Percentiles rank a stretch among this genome's conserved stretches.
These are phyloP conservation scores for Polyporus arcularius DNA, from an alignment of 768 basidiomycete genomes.

Conservation along the genomic window DNA sequence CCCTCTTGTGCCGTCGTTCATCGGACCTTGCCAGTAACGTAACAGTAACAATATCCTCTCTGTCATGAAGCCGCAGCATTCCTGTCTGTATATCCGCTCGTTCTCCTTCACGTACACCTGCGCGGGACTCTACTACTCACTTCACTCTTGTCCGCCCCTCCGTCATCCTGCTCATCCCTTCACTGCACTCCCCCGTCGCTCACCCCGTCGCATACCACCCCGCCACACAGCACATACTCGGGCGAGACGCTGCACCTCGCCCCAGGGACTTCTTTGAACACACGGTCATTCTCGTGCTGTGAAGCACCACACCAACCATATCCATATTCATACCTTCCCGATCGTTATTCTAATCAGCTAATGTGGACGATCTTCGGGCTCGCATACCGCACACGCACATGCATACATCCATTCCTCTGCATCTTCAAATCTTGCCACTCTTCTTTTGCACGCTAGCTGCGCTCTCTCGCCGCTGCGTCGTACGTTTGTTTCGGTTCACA, in stretches of 20 bases:
- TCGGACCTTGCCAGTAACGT: slow-evolving; percentile 16
- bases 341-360: slow-evolving; percentile 4
- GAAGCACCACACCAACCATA: too few relatives aligned
- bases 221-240: neutral
- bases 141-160: neutral
- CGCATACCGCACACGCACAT: neutral
- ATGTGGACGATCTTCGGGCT: slow-evolving; percentile 1
- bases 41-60: slow-evolving; percentile 20
- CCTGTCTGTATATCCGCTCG: slow-evolving; percentile 12
- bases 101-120: neutral
- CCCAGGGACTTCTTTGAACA: slow-evolving; percentile 1
- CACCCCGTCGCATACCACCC: neutral
- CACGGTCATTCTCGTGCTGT: slow-evolving; percentile 2
- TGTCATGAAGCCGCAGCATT: slow-evolving; percentile 10
- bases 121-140: neutral
- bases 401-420: too few relatives aligned
- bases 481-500: neutral
- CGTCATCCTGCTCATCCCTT: neutral
- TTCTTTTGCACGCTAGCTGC: too few relatives aligned
- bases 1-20: neutral
- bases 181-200: neutral
- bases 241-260: neutral
- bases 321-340: neutral
- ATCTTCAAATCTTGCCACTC: too few relatives aligned
- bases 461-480: too few relatives aligned